A percentile compares a stretch with the other conserved stretches of the same genome.
phyloP scores from a whole-genome alignment of 352 stramenopile genomes.

The Globisporangium recalcitrans region DNA sequence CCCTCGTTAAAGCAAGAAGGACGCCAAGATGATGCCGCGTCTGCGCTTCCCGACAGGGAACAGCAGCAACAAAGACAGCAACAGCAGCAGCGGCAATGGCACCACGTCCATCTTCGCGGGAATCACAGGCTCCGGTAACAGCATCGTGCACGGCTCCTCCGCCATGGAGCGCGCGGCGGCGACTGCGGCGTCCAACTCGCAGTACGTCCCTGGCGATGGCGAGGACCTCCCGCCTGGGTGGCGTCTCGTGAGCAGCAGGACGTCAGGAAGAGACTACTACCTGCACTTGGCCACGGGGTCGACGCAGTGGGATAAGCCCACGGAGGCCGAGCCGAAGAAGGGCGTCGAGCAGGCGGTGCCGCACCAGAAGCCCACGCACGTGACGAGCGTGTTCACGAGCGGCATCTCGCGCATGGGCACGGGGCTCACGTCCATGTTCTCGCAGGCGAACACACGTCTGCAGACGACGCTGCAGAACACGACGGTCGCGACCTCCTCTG shows the following conservation, averaged over 20 bases:
- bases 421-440: constrained; percentile 52
- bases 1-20: not conserved
- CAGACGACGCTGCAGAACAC: constrained; percentile 67
- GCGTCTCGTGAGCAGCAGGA: constrained; percentile 62
- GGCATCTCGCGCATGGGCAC: constrained; percentile 64
- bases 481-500: constrained; percentile 20
- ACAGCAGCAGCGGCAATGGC: constrained; percentile 17
- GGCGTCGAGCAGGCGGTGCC: constrained; percentile 16
- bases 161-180: constrained; percentile 37
- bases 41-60: constrained; percentile 46
- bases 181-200: constrained; percentile 31
- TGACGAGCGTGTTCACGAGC: constrained; percentile 55
- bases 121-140: constrained; percentile 36
- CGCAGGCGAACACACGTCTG: constrained; percentile 62
- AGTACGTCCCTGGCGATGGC: constrained; percentile 13
- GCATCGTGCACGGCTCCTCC: constrained; percentile 31
- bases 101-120: constrained; percentile 50
- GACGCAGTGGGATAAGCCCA: constrained; percentile 66
- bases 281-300: constrained; percentile 61
- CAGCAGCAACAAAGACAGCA: constrained; percentile 31
- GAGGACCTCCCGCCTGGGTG: constrained; percentile 54
- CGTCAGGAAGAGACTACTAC: constrained; percentile 67
- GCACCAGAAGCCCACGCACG: constrained; percentile 7
- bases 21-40: constrained; percentile 53
- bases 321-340: constrained; percentile 51